These are phyloP conservation scores for Rutstroemia sydowiana DNA, from an alignment of 2,329 filamentous ascomycete species.

Conservation along the genomic window DNA sequence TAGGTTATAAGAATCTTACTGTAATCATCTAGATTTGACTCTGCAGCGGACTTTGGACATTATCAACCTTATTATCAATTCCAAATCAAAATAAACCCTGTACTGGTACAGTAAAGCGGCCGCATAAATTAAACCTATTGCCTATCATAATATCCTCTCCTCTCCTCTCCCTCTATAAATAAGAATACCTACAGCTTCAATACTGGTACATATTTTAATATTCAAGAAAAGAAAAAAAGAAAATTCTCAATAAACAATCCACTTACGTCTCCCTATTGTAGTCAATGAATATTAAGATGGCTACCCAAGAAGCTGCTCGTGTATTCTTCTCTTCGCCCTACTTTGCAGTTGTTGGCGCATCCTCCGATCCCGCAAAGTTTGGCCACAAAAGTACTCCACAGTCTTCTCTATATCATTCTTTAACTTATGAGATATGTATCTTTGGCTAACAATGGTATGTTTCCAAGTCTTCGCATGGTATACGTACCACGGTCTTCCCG, in stretches of 20 bases:
- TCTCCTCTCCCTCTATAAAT: too few relatives aligned
- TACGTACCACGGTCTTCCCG: slow-evolving; percentile 63
- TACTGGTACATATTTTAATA: too few relatives aligned
- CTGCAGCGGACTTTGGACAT: too few relatives aligned
- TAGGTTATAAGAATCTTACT: too few relatives aligned
- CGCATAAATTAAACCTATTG: too few relatives aligned
- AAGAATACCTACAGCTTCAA: too few relatives aligned
- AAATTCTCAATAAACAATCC: background rate
- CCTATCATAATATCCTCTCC: too few relatives aligned
- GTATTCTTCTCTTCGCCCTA: slow-evolving; percentile 72
- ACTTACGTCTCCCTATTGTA: background rate
- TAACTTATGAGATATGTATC: background rate
- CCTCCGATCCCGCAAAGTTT: slow-evolving; percentile 75
- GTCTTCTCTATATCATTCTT: background rate
- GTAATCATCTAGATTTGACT: too few relatives aligned
- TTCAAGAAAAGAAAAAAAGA: too few relatives aligned
- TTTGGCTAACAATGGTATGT: slow-evolving; percentile 7
- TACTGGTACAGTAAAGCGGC: too few relatives aligned
- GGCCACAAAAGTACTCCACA: slow-evolving; percentile 69
- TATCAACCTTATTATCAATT: too few relatives aligned
- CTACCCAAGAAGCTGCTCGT: slow-evolving; percentile 64
- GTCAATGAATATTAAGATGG: slow-evolving; percentile 35
- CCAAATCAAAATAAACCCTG: too few relatives aligned
- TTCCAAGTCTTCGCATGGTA: slow-evolving; percentile 82
- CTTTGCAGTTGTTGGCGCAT: slow-evolving; percentile 88